Evolutionary conservation across 306 rosid genomes (phyloP), one percentile per base, ranked within the genome.

Genomic region (Biancaea sappan): DNA sequence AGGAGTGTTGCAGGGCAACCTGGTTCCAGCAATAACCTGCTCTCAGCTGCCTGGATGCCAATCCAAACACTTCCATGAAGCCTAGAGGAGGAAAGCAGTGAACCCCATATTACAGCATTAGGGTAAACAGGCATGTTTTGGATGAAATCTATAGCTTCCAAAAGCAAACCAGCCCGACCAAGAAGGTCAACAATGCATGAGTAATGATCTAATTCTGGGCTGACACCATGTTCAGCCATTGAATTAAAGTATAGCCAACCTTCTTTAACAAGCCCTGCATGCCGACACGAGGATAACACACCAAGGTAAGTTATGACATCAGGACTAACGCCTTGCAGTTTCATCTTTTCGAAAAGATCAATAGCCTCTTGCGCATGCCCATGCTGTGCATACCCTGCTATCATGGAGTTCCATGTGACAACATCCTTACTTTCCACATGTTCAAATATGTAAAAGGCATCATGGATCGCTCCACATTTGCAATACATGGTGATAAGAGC

Each of bases 381-480:
- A 18, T 93, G 94, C 15, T 82, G 98, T 0, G 94, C 92, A 72
- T 86, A 94, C 34, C 91, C 97, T 28, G 87, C 85, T 19, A 94
- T 89, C 94, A 94, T 85, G 77, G 98, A 84, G 43, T 94, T 94
- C 98, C 98, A 94, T 0, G 98, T 73, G 29, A 91, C 79, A 54
- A 62, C 84, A 76, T 91, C 97, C 83, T 65, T 85, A 18, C 46
- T 25, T 53, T 48, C 69, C 84, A 84, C 72, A 41, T 71, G 70
- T 75, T 79, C 81, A 40, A 91, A 94, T 77, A 88, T 72, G 84
- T 9, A 82, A 56, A 82, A 68, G 5, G 89, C 97, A 75, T 86
- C 91, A 29, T 71, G 77, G 67, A 91, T 75, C 46, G 77, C 84
- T 21, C 97, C 98, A 57, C 96, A 88, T 80, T 91, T 94, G 67